Evolutionary conservation across 768 basidiomycete genomes (phyloP).

Genomic region (Paxillus involutus): DNA sequence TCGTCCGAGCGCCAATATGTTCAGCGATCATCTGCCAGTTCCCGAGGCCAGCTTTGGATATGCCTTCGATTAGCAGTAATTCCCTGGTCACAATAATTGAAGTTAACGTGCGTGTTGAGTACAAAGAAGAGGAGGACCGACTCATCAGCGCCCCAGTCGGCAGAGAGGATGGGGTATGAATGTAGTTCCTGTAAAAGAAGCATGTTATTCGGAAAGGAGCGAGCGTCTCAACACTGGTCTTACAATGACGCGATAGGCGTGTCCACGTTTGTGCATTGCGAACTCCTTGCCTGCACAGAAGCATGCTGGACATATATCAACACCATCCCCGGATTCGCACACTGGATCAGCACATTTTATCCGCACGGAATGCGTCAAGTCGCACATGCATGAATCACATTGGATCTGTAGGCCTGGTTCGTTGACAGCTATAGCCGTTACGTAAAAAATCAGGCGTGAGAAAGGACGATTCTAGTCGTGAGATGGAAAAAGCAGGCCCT

Average conservation of each 20-base stretch:
- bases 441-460: constrained; percentile 29
- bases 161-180: constrained; percentile 92
- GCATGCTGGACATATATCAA: constrained; percentile 91
- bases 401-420: constrained; percentile 82
- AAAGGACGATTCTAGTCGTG: constrained; percentile 13
- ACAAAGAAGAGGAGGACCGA: constrained; percentile 39
- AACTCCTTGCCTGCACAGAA: constrained; percentile 93
- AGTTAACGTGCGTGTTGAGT: neutral
- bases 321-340: constrained; percentile 74
- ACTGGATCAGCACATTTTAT: constrained; percentile 90
- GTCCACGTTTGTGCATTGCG: constrained; percentile 77
- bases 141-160: constrained; percentile 99
- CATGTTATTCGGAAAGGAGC: neutral
- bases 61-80: constrained; percentile 84
- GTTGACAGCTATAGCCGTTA: constrained; percentile 56
- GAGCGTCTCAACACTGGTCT: constrained; percentile 14
- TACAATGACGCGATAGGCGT: constrained; percentile 92
- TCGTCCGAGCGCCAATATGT: constrained; percentile 91
- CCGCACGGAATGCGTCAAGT: constrained; percentile 94
- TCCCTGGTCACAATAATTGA: constrained; percentile 53
- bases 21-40: constrained; percentile 98
- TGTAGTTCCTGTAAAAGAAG: constrained; percentile 75
- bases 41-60: constrained; percentile 83
- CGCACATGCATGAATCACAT: constrained; percentile 81
- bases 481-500: neutral